These are phyloP conservation scores for Epicoccum nigrum DNA, from an alignment of 2,329 filamentous ascomycete genomes.

Conservation along the genomic window DNA sequence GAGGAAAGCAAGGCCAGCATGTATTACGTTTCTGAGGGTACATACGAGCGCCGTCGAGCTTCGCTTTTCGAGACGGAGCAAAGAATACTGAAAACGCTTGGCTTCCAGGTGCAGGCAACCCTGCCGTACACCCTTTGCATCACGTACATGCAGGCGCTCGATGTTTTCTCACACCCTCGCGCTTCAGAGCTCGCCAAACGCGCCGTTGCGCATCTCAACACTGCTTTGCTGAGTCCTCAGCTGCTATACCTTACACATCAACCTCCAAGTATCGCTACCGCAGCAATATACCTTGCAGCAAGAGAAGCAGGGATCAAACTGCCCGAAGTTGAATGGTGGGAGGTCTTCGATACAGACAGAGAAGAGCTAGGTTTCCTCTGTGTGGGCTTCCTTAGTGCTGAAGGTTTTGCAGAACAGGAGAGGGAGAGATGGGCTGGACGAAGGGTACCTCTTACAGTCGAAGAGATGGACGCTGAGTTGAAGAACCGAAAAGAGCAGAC, in stretches of 20 bases:
- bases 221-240: constrained; percentile 83
- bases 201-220: constrained; percentile 81
- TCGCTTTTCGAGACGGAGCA: constrained; percentile 77
- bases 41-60: constrained; percentile 66
- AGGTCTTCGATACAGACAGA: constrained; percentile 93
- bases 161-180: constrained; percentile 60
- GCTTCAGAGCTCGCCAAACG: constrained; percentile 65
- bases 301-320: constrained; percentile 77
- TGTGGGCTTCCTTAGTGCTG: constrained; percentile 80
- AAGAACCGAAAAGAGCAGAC: constrained; percentile 50
- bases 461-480: constrained; percentile 66
- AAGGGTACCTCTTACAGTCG: constrained; percentile 65
- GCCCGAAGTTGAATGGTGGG: constrained; percentile 92
- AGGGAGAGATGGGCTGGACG: constrained; percentile 58
- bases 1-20: constrained; percentile 33
- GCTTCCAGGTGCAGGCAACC: constrained; percentile 83
- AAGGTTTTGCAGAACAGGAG: constrained; percentile 69
- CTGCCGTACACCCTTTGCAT: constrained; percentile 86
- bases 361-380: constrained; percentile 94
- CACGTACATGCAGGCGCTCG: constrained; percentile 90
- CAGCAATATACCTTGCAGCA: constrained; percentile 88
- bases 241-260: constrained; percentile 91
- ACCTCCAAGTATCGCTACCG: constrained; percentile 81
- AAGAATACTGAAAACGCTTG: constrained; percentile 74
- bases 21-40: constrained; percentile 72